Percentiles rank a stretch among this genome's conserved stretches.
These are phyloP conservation scores for Hibiscus syriacus DNA, from an alignment of 345 rosid genomes.

Conservation along the genomic window DNA sequence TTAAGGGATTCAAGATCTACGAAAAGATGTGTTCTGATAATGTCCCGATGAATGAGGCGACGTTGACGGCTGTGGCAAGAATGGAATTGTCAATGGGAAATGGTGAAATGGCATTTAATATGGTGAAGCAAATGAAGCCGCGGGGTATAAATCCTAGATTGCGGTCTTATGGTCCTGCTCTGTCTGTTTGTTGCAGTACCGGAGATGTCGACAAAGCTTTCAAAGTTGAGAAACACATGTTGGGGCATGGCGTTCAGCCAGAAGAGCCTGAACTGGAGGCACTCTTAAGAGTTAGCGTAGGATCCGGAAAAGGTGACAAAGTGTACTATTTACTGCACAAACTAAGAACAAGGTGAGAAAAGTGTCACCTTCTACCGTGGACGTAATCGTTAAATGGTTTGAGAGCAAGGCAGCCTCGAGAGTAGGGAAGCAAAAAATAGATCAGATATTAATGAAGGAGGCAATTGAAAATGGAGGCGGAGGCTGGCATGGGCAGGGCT, in stretches of 20 bases:
- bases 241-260: conserved; percentile 51
- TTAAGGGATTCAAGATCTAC: conserved; percentile 52
- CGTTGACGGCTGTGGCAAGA: conserved; percentile 55
- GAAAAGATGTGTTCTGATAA: conserved; percentile 37
- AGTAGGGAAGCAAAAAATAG: conserved; percentile 45
- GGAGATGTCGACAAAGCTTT: conserved; percentile 47
- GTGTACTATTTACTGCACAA: conserved; percentile 61
- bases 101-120: conserved; percentile 63
- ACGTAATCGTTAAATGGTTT: conserved; percentile 47
- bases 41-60: conserved; percentile 53
- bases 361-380: conserved; percentile 45
- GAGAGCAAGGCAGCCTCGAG: conserved; percentile 37
- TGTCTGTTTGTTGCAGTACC: conserved; percentile 34
- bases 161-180: conserved; percentile 62
- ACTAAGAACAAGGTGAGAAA: conserved; percentile 40
- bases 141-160: conserved; percentile 50
- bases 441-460: conserved; percentile 25
- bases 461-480: conserved; percentile 48
- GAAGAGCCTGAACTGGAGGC: conserved; percentile 64
- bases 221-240: conserved; percentile 52
- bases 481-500: conserved; percentile 72
- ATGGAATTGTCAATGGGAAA: conserved; percentile 53
- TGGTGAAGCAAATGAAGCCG: conserved; percentile 54
- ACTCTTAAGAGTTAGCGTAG: conserved; percentile 43
- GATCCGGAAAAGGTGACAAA: conserved; percentile 43